Base-by-base conservation (phyloP, 176 grass and related monocot genomes). In the Triticum urartu region DNA sequence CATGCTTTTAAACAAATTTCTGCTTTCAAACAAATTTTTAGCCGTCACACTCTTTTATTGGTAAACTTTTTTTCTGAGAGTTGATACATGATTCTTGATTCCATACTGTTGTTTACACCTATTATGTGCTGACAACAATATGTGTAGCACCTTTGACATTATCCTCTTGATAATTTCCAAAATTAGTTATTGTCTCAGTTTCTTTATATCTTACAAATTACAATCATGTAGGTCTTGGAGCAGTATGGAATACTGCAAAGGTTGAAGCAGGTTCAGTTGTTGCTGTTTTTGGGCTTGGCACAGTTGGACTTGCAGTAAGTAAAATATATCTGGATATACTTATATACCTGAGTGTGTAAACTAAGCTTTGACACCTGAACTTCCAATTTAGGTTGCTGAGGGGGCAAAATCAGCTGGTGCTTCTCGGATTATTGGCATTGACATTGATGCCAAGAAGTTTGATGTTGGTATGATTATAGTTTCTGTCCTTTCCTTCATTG, bases 201-300 rank as follows among this genome's bases (percentile, higher is more conserved):
- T 63, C 11, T 83, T 39, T 84, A 64, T 48, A 77, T 64, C 56
- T 86, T 17, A 86, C 36, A 61, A 63, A 14, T 78, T 70, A 38
- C 68, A 86, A 79, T 78, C 11, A 25, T 85, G 17, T 77, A 99
- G 97, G 97, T 77, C 97, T 99, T 90, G 97, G 97, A 87, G 97
- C 94, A 68, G 97, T 93, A 38, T 99, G 97, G 97, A 99, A 99
- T 88, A 93, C 97, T 26, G 97, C 97, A 78, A 99, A 99, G 86
- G 97, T 99, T 79, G 97, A 99, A 76, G 60, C 87, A 50, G 97
- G 94, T 39, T 92, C 97, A 5, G 48, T 88, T 70, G 97, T 99
- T 87, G 97, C 97, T 80, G 11, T 99, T 92, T 99, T 99, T 91
- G 97, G 97, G 30, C 97, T 99, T 80, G 97, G 97, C 52, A 99